Percentiles rank a stretch among this genome's conserved stretches.
These are phyloP conservation scores for Yamadazyma sp. DNA, from an alignment of 805 yeast species.

Conservation along the genomic window DNA sequence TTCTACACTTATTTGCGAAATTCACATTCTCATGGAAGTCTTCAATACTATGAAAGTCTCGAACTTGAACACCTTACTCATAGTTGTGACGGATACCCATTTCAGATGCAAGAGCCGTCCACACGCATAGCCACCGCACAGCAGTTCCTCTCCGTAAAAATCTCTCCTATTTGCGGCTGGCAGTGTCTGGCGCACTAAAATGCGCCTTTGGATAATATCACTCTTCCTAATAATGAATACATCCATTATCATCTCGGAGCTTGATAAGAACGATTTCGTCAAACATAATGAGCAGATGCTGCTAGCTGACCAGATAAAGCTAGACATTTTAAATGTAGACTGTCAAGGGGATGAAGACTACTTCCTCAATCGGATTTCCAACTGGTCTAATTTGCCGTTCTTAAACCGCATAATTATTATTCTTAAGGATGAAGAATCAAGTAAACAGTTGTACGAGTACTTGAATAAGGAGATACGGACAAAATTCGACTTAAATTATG, in stretches of 20 bases:
- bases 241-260: slow-evolving; percentile 36
- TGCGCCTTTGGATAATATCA: not conserved
- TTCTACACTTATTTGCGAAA: too few species aligned
- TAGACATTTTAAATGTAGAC: slow-evolving; percentile 26
- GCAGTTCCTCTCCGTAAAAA: too few species aligned
- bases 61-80: too few species aligned
- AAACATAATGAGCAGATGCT: slow-evolving; percentile 12
- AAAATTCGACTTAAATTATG: slow-evolving; percentile 12
- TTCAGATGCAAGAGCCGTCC: too few species aligned
- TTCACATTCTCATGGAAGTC: too few species aligned
- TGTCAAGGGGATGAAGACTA: slow-evolving; percentile 22
- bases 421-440: slow-evolving; percentile 30
- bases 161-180: too few species aligned
- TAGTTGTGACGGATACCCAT: too few species aligned
- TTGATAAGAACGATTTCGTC: slow-evolving; percentile 30
- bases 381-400: slow-evolving; percentile 42
- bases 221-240: slow-evolving; percentile 22
- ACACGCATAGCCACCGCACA: too few species aligned
- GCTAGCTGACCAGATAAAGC: slow-evolving; percentile 36
- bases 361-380: slow-evolving; percentile 25
- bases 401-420: slow-evolving; percentile 38
- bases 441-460: slow-evolving; percentile 23
- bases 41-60: too few species aligned
- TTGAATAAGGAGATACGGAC: slow-evolving; percentile 15
- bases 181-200: slow-evolving; percentile 1